Evolutionary conservation across 768 basidiomycete genomes (phyloP).

Genomic region (Boletus reticuloceps): DNA sequence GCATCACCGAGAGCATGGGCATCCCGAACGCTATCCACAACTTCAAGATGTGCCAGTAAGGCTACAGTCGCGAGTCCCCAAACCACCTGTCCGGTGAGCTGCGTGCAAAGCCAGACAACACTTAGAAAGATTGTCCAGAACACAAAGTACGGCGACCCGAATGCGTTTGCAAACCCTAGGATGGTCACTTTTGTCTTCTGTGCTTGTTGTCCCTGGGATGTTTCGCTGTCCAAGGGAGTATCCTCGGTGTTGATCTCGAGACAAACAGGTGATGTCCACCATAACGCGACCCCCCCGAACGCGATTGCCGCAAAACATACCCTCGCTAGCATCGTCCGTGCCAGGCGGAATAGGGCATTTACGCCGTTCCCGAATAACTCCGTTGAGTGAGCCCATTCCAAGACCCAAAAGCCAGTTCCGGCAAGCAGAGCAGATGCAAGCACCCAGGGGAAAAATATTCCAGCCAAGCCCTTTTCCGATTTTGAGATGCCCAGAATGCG

Average conservation of each 20-base stretch:
- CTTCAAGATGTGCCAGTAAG: conserved; percentile 74
- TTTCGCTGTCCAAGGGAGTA: conserved; percentile 7
- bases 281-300: conserved; percentile 56
- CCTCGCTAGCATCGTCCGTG: conserved; percentile 64
- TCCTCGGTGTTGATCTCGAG: conserved; percentile 52
- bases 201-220: conserved; percentile 20
- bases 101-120: conserved; percentile 53
- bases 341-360: conserved; percentile 44
- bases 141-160: conserved; percentile 82
- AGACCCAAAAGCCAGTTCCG: conserved; percentile 68
- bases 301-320: conserved; percentile 48
- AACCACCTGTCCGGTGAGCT: conserved; percentile 81
- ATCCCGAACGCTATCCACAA: conserved; percentile 80
- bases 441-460: conserved; percentile 56
- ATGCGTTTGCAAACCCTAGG: conserved; percentile 86
- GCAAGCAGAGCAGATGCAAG: conserved; percentile 57
- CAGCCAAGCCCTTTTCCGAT: conserved; percentile 73
- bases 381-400: conserved; percentile 76
- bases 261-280: conserved; percentile 75
- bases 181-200: conserved; percentile 51
- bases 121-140: conserved; percentile 71
- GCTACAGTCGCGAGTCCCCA: conserved; percentile 63
- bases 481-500: conserved; percentile 62
- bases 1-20: conserved; percentile 50
- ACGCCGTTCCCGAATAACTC: conserved; percentile 41